phyloP scores from a whole-genome alignment of 306 rosid genomes.

The Adenanthera pavonina region DNA sequence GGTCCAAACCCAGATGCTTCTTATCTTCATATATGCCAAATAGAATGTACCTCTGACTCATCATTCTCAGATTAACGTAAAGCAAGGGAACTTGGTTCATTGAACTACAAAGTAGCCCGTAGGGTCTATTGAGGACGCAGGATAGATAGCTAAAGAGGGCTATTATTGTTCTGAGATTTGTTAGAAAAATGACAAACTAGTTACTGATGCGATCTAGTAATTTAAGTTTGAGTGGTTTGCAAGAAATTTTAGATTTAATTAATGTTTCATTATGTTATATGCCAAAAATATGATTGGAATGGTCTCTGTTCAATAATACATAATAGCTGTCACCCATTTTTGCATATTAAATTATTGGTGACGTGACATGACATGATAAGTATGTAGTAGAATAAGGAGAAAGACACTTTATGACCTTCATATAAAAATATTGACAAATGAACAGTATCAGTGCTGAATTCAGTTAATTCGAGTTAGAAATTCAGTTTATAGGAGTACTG shows the following conservation, averaged over 20 bases:
- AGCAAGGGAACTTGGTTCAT: neutral
- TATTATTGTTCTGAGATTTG: neutral
- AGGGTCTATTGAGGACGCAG: neutral
- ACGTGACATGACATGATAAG: neutral
- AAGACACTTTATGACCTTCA: too few relatives aligned
- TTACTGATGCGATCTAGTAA: neutral
- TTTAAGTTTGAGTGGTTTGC: neutral
- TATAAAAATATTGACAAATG: too few relatives aligned
- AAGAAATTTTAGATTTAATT: neutral
- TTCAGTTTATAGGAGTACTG: too few relatives aligned
- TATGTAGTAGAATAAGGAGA: too few relatives aligned
- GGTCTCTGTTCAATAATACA: neutral
- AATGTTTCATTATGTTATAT: neutral
- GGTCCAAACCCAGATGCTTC: neutral
- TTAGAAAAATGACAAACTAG: neutral
- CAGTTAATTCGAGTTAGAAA: too few relatives aligned
- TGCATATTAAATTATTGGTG: neutral
- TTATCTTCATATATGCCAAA: neutral
- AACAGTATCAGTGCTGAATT: too few relatives aligned
- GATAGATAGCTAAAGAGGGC: neutral
- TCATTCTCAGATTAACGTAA: neutral
- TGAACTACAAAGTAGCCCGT: neutral
- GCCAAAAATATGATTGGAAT: neutral
- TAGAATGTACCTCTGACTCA: neutral
- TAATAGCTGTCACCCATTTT: slow-evolving; percentile 3